Conservation (phyloP, 371 early-diverging fungal species). For the Rhizopus stolonifer region DNA sequence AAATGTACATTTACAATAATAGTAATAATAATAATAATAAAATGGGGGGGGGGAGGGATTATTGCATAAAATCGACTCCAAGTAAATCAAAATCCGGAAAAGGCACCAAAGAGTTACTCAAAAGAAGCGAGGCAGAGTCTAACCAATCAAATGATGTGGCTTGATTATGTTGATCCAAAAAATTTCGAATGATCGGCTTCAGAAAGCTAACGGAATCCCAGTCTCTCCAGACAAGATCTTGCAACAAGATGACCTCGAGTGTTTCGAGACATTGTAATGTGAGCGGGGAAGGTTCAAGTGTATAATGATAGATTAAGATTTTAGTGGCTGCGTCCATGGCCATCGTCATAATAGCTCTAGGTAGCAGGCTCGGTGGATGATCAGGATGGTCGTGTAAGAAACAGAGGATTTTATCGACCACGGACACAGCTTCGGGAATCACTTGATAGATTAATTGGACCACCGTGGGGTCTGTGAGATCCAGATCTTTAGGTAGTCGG, state of each 20-base stretch:
- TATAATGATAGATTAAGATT: conserved; percentile 18
- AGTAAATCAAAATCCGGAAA: neutral
- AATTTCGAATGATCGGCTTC: neutral
- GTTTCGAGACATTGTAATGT: conserved; percentile 13
- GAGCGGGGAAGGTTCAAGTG: neutral
- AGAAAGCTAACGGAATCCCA: conserved; percentile 9
- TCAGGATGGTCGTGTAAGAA: conserved; percentile 4
- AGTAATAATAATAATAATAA: too few relatives aligned
- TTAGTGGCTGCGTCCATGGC: conserved; percentile 12
- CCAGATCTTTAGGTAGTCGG: neutral
- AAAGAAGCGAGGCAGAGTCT: too few relatives aligned
- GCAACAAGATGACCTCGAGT: conserved; percentile 2
- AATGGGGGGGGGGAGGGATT: neutral
- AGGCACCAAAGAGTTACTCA: too few relatives aligned
- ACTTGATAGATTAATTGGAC: conserved; percentile 2
- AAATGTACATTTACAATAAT: neutral
- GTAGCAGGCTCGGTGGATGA: conserved; percentile 3
- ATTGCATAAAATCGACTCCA: conserved; percentile 1
- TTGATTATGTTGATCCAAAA: too few relatives aligned
- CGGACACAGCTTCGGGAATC: neutral
- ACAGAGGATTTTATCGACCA: conserved; percentile 2
- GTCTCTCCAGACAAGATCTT: conserved; percentile 2
- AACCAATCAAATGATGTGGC: too few relatives aligned
- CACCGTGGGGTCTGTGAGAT: conserved; percentile 12
- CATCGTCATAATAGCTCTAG: conserved; percentile 11